Evolutionary conservation across 106 monocot genomes (phyloP).

Genomic region (Cymbidium sinense): DNA sequence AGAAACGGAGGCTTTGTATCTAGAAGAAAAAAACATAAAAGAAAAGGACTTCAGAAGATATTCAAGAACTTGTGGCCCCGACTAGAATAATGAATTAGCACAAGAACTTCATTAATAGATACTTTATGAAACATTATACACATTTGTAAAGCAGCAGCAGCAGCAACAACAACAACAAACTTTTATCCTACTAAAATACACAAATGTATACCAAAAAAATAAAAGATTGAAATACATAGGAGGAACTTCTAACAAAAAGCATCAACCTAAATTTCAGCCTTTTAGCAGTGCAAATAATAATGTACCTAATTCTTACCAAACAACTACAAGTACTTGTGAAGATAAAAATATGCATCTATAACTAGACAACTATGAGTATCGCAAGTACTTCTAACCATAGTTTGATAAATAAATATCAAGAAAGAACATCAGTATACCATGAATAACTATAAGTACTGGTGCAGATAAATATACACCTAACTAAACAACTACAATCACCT

Average conservation of each 20-base stretch:
- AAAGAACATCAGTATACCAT: too few species aligned
- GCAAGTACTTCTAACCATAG: background rate
- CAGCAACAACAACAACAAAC: too few species aligned
- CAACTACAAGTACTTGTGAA: background rate
- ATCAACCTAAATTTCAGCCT: background rate
- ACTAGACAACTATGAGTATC: background rate
- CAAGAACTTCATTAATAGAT: background rate
- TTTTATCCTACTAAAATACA: too few species aligned
- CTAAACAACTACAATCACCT: too few species aligned
- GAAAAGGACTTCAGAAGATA: background rate
- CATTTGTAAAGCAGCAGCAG: too few species aligned
- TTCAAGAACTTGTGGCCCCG: background rate
- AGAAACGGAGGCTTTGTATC: conserved; percentile 97
- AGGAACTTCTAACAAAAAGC: background rate
- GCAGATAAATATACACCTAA: too few species aligned
- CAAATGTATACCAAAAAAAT: background rate
- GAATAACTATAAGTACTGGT: too few species aligned
- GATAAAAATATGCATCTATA: too few species aligned
- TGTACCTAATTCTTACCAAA: background rate
- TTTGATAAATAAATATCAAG: background rate
- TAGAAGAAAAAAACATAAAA: conserved; percentile 20
- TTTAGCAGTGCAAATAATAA: background rate
- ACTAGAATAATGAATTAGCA: background rate
- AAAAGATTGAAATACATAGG: background rate
- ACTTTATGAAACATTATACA: background rate